Evolutionary conservation across 2,329 filamentous ascomycete species (phyloP).

Genomic region (Aspergillus quadricinctus): DNA sequence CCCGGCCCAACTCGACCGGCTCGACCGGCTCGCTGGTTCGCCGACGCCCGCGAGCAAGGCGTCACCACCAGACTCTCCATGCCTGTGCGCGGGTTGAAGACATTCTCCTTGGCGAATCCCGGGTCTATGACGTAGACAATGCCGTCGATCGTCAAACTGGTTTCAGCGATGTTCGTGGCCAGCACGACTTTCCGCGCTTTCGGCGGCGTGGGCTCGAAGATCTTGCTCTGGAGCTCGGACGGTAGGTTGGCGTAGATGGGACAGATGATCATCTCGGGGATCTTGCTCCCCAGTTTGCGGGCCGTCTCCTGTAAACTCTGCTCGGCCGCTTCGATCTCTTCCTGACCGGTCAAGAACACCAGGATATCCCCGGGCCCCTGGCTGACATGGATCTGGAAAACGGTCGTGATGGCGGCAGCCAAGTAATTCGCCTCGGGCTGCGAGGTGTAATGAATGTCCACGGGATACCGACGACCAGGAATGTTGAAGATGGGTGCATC

Average conservation of each 20-base stretch:
- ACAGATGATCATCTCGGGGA: constrained; percentile 82
- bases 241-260: constrained; percentile 94
- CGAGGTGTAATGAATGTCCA: constrained; percentile 86
- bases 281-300: constrained; percentile 76
- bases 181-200: constrained; percentile 85
- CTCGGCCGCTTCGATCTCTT: constrained; percentile 89
- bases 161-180: constrained; percentile 96
- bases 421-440: constrained; percentile 93
- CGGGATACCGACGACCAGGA: constrained; percentile 80
- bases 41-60: constrained; percentile 84
- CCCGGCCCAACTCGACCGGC: constrained; percentile 89
- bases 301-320: constrained; percentile 80
- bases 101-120: constrained; percentile 91
- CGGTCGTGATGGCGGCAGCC: constrained; percentile 82
- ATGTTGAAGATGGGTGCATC: constrained; percentile 93
- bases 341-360: constrained; percentile 91
- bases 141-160: constrained; percentile 89
- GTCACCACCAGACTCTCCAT: constrained; percentile 91
- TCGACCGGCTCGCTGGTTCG: constrained; percentile 87
- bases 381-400: constrained; percentile 90
- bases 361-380: constrained; percentile 84
- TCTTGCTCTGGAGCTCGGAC: constrained; percentile 83
- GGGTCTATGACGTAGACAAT: constrained; percentile 96
- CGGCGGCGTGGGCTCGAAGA: constrained; percentile 87
- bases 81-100: constrained; percentile 84